Conservation (phyloP, 495 filamentous ascomycete genomes). For the Tricharina praecox region DNA sequence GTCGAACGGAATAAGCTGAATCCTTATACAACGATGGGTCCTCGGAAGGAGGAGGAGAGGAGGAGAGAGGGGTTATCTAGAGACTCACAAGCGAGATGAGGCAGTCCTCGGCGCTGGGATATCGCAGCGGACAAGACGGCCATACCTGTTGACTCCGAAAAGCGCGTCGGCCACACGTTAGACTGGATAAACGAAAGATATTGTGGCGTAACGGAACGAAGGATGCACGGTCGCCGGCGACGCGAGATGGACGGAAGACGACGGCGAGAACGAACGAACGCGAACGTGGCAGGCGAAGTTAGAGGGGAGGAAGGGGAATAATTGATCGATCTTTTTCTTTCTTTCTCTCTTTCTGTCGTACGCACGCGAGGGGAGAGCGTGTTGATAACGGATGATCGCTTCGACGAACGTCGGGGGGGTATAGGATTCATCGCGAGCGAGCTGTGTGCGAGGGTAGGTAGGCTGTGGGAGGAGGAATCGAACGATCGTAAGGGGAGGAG, state of each 20-base stretch:
- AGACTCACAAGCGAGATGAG: conserved; percentile 78
- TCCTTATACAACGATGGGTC: conserved; percentile 13
- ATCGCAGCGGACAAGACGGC: conserved; percentile 94
- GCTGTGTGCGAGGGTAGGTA: too few relatives aligned
- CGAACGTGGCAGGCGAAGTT: conserved; percentile 13
- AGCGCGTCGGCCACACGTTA: conserved; percentile 9
- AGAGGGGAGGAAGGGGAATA: conserved; percentile 5
- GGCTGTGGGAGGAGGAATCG: conserved; percentile 31
- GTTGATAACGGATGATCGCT: conserved; percentile 21
- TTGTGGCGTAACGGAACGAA: conserved; percentile 24
- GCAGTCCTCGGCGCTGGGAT: conserved; percentile 91
- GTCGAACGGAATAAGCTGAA: conserved; percentile 12
- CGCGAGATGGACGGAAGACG: conserved; percentile 26
- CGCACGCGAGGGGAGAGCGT: conserved; percentile 2
- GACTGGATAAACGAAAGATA: conserved; percentile 16
- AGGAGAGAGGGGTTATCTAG: conserved; percentile 7
- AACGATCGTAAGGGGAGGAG: conserved; percentile 27
- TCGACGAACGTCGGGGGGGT: conserved; percentile 8
- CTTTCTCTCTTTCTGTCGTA: too few relatives aligned
- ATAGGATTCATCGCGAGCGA: conserved; percentile 7
- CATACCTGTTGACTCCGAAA: conserved; percentile 50
- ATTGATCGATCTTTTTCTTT: too few relatives aligned
- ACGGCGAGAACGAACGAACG: conserved; percentile 20
- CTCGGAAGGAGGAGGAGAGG: too few relatives aligned
- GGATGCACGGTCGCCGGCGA: conserved; percentile 23